phyloP scores from a whole-genome alignment of 148 eudicot genomes.

The Polygonum aviculare region DNA sequence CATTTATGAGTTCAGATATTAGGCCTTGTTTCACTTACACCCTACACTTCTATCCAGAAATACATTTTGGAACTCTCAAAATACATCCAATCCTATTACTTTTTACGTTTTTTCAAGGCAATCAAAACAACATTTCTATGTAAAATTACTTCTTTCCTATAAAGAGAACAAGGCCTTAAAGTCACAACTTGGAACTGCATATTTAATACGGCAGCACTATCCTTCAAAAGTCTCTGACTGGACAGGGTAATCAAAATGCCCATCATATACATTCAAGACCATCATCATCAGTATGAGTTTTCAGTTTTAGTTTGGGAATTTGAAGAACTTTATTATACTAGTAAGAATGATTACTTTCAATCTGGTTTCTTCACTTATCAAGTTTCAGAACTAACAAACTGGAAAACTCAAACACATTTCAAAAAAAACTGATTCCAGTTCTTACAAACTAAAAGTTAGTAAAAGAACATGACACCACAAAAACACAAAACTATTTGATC shows the following conservation, averaged over 20 bases:
- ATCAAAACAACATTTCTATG: too few relatives aligned
- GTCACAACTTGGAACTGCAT: neutral
- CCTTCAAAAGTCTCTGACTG: neutral
- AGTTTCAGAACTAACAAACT: neutral
- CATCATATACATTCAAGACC: neutral
- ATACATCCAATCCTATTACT: too few relatives aligned
- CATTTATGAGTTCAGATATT: too few relatives aligned
- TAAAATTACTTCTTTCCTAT: too few relatives aligned
- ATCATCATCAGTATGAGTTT: neutral
- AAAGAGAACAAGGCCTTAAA: too few relatives aligned
- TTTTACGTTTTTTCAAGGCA: too few relatives aligned
- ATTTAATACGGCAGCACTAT: neutral
- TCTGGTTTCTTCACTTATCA: neutral
- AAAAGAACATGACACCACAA: neutral
- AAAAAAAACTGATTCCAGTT: neutral
- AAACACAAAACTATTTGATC: neutral
- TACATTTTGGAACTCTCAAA: too few relatives aligned
- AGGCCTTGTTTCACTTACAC: too few relatives aligned
- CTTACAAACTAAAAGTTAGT: neutral
- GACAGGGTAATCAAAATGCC: neutral
- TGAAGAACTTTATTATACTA: neutral
- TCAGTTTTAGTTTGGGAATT: neutral
- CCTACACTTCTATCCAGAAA: too few relatives aligned
- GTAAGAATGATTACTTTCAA: neutral
- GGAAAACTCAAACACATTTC: neutral